A percentile compares a stretch with the other conserved stretches of the same genome.
Evolutionary conservation across 2,329 filamentous ascomycete genomes (phyloP).

Genomic region (Drechslerella coelobrocha): DNA sequence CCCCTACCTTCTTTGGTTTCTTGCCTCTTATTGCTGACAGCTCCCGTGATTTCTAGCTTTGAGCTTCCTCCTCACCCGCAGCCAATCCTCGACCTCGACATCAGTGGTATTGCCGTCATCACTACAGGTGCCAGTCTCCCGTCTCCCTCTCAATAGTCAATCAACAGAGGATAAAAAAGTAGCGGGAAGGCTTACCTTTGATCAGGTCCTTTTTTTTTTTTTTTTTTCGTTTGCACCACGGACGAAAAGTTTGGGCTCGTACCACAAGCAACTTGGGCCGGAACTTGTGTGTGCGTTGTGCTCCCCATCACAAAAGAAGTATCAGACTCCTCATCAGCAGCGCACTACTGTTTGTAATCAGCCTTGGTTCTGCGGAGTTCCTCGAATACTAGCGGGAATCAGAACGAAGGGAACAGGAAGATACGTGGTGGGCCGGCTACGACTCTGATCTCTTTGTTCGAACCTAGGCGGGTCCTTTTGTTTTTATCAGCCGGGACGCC

Average conservation of each 20-base stretch:
- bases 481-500: slow-evolving; percentile 24
- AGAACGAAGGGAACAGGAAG: slow-evolving; percentile 2
- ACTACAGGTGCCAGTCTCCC: slow-evolving; percentile 1
- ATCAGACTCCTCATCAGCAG: no score
- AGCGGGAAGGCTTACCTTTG: slow-evolving; percentile 10
- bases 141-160: slow-evolving; percentile 1
- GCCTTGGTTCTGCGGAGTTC: slow-evolving; percentile 36
- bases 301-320: slow-evolving; percentile 12
- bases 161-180: slow-evolving; percentile 14
- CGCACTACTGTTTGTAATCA: no score
- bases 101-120: slow-evolving; percentile 32
- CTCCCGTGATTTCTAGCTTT: slow-evolving; percentile 48
- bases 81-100: slow-evolving; percentile 21
- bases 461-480: slow-evolving; percentile 15
- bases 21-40: slow-evolving; percentile 42
- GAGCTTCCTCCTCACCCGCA: slow-evolving; percentile 9
- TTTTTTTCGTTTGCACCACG: slow-evolving; percentile 42
- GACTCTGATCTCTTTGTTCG: slow-evolving; percentile 35
- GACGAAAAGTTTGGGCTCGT: slow-evolving; percentile 38
- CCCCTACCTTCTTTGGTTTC: slow-evolving; percentile 21
- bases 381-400: slow-evolving; percentile 16
- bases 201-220: no score
- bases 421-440: slow-evolving; percentile 26
- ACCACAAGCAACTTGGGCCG: slow-evolving; percentile 18
- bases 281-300: slow-evolving; percentile 32